Evolutionary conservation across 768 basidiomycete genomes (phyloP).

Genomic region (Termitomyces sp.): DNA sequence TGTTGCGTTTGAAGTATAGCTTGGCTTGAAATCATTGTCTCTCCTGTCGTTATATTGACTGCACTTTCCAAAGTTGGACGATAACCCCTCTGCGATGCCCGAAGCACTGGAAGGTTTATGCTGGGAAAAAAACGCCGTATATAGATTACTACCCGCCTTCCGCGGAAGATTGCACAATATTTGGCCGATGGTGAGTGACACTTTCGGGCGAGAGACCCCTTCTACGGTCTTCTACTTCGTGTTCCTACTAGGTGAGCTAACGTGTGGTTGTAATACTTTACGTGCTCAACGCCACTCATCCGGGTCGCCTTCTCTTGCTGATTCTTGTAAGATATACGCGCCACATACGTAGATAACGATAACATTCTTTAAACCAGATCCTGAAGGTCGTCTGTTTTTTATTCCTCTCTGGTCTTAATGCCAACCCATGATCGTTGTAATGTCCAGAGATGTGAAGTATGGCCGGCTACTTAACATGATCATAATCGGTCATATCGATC

Average conservation of each 20-base stretch:
- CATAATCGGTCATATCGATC: constrained; percentile 15
- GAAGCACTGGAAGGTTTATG: constrained; percentile 34
- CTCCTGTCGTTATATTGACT: constrained; percentile 6
- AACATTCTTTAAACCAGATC: constrained; percentile 24
- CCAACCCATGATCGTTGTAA: constrained; percentile 9
- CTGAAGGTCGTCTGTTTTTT: constrained; percentile 16
- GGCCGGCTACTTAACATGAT: constrained; percentile 21
- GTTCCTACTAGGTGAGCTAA: constrained; percentile 21
- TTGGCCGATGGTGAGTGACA: constrained; percentile 24
- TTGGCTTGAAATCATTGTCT: not conserved
- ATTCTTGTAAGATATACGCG: constrained; percentile 22
- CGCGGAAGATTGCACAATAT: constrained; percentile 41
- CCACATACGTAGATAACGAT: constrained; percentile 21
- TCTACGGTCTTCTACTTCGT: constrained; percentile 22
- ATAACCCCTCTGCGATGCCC: constrained; percentile 32
- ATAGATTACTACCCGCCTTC: constrained; percentile 36
- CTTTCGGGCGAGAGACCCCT: constrained; percentile 26
- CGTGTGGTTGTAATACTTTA: constrained; percentile 29
- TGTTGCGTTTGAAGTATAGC: not conserved
- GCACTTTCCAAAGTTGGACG: constrained; percentile 9
- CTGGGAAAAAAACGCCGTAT: constrained; percentile 30
- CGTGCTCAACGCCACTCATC: constrained; percentile 40
- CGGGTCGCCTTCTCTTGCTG: constrained; percentile 24
- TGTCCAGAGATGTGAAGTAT: constrained; percentile 3
- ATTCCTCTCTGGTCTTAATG: constrained; percentile 14